Evolutionary conservation across 2,329 filamentous ascomycete genomes (phyloP).

Genomic region (Trichoderma koningiopsis): DNA sequence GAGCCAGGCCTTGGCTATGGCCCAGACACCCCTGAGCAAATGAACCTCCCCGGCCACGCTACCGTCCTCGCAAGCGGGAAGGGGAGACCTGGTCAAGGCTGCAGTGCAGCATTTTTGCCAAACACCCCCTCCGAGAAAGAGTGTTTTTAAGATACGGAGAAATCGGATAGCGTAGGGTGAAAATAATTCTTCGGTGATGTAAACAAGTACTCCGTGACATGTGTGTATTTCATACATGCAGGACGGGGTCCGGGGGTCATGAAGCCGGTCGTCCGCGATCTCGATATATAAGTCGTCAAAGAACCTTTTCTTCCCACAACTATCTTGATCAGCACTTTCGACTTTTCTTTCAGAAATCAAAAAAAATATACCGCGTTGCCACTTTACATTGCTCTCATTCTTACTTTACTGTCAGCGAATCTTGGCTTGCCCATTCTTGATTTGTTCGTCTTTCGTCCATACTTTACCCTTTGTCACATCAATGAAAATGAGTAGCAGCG

Average conservation of each 20-base stretch:
- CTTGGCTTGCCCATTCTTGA: neutral
- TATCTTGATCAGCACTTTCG: slow-evolving; percentile 8
- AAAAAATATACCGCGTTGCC: neutral
- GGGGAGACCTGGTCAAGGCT: slow-evolving; percentile 3
- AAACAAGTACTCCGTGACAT: neutral
- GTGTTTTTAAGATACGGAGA: slow-evolving; percentile 3
- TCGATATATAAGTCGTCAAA: slow-evolving; percentile 21
- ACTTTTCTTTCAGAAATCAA: neutral
- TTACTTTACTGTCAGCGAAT: neutral
- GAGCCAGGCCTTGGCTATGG: neutral
- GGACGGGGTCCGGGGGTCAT: neutral
- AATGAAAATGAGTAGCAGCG: slow-evolving; percentile 39
- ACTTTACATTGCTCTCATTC: neutral
- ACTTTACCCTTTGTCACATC: neutral
- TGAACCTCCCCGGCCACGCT: slow-evolving; percentile 13
- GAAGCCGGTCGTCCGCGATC: neutral
- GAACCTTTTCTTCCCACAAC: neutral
- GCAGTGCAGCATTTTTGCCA: slow-evolving; percentile 17
- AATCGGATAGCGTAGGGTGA: slow-evolving; percentile 15
- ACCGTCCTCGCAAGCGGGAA: slow-evolving; percentile 2
- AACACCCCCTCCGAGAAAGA: slow-evolving; percentile 1
- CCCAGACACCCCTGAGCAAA: slow-evolving; percentile 18
- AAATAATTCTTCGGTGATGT: slow-evolving; percentile 1
- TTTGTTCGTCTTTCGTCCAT: neutral
- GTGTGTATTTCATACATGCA: neutral